Base-by-base conservation (phyloP, 2,329 filamentous ascomycete species). In the Sclerotinia subarctica region DNA sequence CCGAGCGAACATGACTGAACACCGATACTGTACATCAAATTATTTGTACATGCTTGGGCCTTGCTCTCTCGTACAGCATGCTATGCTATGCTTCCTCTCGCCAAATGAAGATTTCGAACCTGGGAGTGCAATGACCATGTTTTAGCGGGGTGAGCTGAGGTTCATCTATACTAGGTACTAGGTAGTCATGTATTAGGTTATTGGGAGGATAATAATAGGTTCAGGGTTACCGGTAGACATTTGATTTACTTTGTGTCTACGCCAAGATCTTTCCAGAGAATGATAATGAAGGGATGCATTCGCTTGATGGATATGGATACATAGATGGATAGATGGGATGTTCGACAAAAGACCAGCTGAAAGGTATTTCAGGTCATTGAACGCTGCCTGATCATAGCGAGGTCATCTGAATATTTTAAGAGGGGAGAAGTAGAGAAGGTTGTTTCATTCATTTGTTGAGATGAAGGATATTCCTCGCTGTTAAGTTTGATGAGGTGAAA, bases 81-180 rank as follows among this genome's bases (percentile, higher is more conserved):
- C 35, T n/a, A n/a, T n/a, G n/a, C n/a, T n/a, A n/a, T n/a, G n/a
- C n/a, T n/a, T 29, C 29, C 29, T 42, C 35, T 42, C 54, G 56
- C 53, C 24, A 56, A 56, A 38, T 24, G 29, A 11, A n/a, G 38
- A 32, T 49, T 42, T 21, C n/a, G 8, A 5, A 29, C 46, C 24
- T 35, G 64, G 15, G 32, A 53, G 42, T 19, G 26, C 29, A 21
- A 35, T 44, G 44, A 24, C 19, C 29, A 51, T 35, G 24, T 35
- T 68, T 54, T 42, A 49, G 35, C 26, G 59, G 44, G 58, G 51
- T 29, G 64, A 66, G 64, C 64, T 59, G 64, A 66, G 35, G 56
- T 60, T 60, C 21, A 21, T 58, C 2, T 5, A 29, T 29, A 29
- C 29, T 29, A n/a, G n/a, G 29, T 29, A 5, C 29, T 29, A 29